Base-by-base conservation (phyloP, 139 green algal species). In the Tetradesmus lagerheimii region DNA sequence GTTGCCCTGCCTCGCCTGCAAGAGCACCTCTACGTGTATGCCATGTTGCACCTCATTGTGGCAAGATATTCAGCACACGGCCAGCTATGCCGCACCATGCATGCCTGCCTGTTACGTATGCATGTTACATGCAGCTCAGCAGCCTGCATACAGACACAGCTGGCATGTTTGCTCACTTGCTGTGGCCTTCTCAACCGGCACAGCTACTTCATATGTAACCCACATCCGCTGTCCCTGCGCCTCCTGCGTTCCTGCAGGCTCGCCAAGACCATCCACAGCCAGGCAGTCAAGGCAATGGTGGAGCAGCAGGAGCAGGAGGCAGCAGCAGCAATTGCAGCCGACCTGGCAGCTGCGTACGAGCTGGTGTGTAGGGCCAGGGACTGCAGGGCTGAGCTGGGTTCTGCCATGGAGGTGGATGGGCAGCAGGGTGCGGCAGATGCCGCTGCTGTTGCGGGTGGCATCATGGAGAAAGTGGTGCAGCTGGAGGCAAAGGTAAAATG, bases 331-430 rank as follows among this genome's bases (percentile, higher is more conserved):
- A 64, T 25, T 27, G 50, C 50, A 64, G 50, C 50, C 14, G 50
- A 64, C 34, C 25, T 87, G 81, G 35, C 67, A 53, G 53, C 81
- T 53, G 81, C 81, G 11, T 77, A 78, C 31, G 81, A 87, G n/a
- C 81, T 87, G 15, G 81, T 77, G 14, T 29, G 31, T 0, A 76
- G 67, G n/a, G 81, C 81, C 50, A 87, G 38, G 81, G 81, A n/a
- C 50, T 64, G 50, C 50, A 64, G 50, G 50, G 50, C 50, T 20
- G 50, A 64, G 14, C 50, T 64, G 12, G 0, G 50, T 25, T 64
- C 50, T 20, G 50, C 50, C 50, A 64, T 64, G 50, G 50, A 64
- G 50, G 50, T 64, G 50, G 50, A 64, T 64, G 50, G 50, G 50
- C 50, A 64, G 43, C 20, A 38, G 23, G 41, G 5, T n/a, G 37